phyloP scores from a whole-genome alignment of 768 basidiomycete species.

The Kwoniella botswanensis region DNA sequence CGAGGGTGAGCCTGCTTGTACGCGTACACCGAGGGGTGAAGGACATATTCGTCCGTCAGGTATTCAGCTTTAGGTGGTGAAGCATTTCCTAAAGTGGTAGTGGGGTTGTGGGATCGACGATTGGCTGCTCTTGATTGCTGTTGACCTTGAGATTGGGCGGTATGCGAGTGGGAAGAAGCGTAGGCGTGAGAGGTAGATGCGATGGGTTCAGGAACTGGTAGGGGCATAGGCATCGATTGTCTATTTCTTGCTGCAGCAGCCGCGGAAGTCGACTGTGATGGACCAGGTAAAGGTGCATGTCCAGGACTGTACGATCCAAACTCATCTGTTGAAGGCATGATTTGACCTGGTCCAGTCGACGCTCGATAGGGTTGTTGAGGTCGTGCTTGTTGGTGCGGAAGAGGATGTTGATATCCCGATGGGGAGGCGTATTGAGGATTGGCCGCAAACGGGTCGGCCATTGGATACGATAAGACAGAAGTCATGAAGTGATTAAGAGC shows the following conservation, averaged over 20 bases:
- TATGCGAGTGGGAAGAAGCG: constrained; percentile 32
- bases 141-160: constrained; percentile 22
- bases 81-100: constrained; percentile 30
- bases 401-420: neutral
- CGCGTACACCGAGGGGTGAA: constrained; percentile 58
- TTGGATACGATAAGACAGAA: constrained; percentile 43
- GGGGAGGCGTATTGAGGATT: constrained; percentile 20
- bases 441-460: constrained; percentile 51
- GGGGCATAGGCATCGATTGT: constrained; percentile 36
- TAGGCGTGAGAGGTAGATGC: constrained; percentile 40
- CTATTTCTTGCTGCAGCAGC: constrained; percentile 28
- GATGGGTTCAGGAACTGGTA: constrained; percentile 34
- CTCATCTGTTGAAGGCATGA: constrained; percentile 26
- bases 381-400: constrained; percentile 6
- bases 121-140: constrained; percentile 27
- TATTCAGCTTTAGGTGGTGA: constrained; percentile 49
- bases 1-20: constrained; percentile 57
- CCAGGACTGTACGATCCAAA: constrained; percentile 38
- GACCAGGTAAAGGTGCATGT: constrained; percentile 4
- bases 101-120: constrained; percentile 55
- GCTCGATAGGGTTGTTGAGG: constrained; percentile 19
- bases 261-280: constrained; percentile 37
- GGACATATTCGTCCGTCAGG: constrained; percentile 53
- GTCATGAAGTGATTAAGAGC: constrained; percentile 42
- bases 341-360: constrained; percentile 12